phyloP scores from a whole-genome alignment of 2,329 filamentous ascomycete genomes.

The Diplodia sapinea region DNA sequence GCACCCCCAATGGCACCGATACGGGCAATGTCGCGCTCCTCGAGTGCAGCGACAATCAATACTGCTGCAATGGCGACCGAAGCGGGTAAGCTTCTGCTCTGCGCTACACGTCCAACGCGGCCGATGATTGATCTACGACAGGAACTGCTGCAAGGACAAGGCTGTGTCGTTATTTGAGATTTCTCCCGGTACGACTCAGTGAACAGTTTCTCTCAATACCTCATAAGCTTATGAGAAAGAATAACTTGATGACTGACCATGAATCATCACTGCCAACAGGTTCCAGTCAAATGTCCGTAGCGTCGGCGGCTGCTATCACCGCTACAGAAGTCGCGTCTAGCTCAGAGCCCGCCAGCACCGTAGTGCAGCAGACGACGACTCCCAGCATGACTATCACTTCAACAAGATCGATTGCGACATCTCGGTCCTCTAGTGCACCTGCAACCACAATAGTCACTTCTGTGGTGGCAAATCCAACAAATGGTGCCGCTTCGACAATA shows the following conservation, averaged over 20 bases:
- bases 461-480: constrained; percentile 8
- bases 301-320: neutral
- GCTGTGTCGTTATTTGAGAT: neutral
- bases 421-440: neutral
- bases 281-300: neutral
- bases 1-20: constrained; percentile 25
- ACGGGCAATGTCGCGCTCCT: constrained; percentile 35
- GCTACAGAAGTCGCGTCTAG: neutral
- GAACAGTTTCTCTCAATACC: neutral
- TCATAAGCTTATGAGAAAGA: neutral
- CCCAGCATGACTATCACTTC: neutral
- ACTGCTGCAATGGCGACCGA: constrained; percentile 35
- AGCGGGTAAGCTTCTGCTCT: constrained; percentile 30
- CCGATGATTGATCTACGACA: constrained; percentile 19
- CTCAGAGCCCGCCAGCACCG: neutral
- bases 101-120: constrained; percentile 6
- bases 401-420: neutral
- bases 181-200: neutral
- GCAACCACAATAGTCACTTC: constrained; percentile 10
- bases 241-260: neutral
- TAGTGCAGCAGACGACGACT: neutral
- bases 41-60: constrained; percentile 35
- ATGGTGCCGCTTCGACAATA: constrained; percentile 15
- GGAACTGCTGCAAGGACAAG: constrained; percentile 33
- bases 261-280: neutral